Evolutionary conservation across 768 basidiomycete species (phyloP), one percentile per base, ranked within the genome.

Genomic region (Hemileccinum rubropunctum): DNA sequence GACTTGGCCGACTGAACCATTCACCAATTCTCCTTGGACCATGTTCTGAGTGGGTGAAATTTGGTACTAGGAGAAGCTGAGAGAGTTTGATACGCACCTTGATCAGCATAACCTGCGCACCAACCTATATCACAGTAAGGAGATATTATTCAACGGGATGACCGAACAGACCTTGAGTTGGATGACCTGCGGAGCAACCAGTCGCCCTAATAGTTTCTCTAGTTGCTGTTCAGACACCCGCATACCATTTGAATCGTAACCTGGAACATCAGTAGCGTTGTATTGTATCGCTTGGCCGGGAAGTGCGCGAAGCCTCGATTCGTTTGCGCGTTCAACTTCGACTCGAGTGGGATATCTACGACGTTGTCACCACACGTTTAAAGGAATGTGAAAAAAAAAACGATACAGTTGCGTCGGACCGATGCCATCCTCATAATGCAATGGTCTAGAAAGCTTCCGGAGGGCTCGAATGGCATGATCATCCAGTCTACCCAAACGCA

Each of bases 81-180:
- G n/a, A n/a, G 3, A 32, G 9, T 40, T 28, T 6, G 21, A 35
- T n/a, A 41, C 41, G 8, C 50, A 82, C 86, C 74, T 87, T 87
- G 56, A 87, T 75, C 3, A 88, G 64, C 89, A 91, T 91, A 4
- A 95, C 93, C 63, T 95, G 93, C 3, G 91, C 88, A 12, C 85
- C 86, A 45, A 85, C 73, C 80, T 91, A 46, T 37, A 26, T 37
- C 36, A 41, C n/a, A 30, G 52, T 59, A 40, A 50, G 42, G 27
- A 44, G 20, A 42, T 23, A 18, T 14, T 17, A 33, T 38, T 28
- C n/a, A 13, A 42, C 30, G 9, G 6, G 28, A 30, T 32, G 32
- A 27, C 17, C 17, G 6, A n/a, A 53, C 58, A 28, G 32, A 80
- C 81, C 69, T 83, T 84, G 35, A 82, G 61, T n/a, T 62, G 62